Base-by-base conservation (phyloP, 2,329 filamentous ascomycete genomes). In the Talaromyces sp. region DNA sequence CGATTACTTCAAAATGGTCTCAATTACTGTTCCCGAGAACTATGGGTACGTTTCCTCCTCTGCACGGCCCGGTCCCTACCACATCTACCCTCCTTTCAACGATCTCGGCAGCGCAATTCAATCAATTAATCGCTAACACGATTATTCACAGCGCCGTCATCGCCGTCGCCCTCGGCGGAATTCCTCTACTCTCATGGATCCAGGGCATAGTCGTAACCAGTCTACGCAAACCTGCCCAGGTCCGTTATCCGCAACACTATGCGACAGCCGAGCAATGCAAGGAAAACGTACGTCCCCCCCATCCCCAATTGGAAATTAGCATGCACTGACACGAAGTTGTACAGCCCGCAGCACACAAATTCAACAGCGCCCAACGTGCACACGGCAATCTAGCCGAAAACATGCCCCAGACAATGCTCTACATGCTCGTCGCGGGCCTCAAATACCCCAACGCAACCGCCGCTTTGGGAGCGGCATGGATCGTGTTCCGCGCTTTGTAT, bases 381-480 rank as follows among this genome's bases (percentile, higher is more conserved):
- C 85, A 87, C 78, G 79, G 80, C 72, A 88, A 89, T 76, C 87
- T 83, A 76, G 76, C 84, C 69, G 87, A 89, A 77, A 86, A 87
- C 74, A 80, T 84, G 67, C 71, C 82, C 2, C 79, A 81, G 63
- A 81, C 82, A 4, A 79, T 86, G 54, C 76, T 82, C 29, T 80
- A 80, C 58, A 78, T 85, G 71, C 76, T 88, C 19, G 78, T 88
- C 63, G 79, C 82, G 0, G 86, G 86, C 2, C 69, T 88, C 63
- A 77, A 77, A 67, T 86, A 83, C 73, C 86, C 86, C 0, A 71
- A 78, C 31, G 74, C 80, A 3, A 76, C 82, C 2, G 76, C 82
- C 0, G 75, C 74, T 3, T 67, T 86, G 58, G 84, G 84, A 8
- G 74, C 74, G 0, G 72, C 74, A 1, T 89, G 86, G 86, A 76